phyloP scores from a whole-genome alignment of 306 rosid genomes.

The Spatholobus suberectus region DNA sequence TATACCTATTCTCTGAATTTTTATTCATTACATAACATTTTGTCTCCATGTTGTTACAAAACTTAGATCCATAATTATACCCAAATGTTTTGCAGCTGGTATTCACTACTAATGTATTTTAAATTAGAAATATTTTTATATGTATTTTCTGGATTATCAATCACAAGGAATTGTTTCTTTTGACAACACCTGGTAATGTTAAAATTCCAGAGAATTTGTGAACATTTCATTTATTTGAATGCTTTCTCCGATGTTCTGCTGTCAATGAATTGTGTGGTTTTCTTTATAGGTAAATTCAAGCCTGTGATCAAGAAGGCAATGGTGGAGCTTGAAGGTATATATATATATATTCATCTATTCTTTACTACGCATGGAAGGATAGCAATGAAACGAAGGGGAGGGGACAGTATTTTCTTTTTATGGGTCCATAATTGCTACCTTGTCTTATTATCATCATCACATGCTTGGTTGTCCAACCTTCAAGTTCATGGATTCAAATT shows the following conservation, averaged over 20 bases:
- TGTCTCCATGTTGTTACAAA: constrained; percentile 26
- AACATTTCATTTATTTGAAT: constrained; percentile 33
- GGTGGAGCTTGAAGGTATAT: constrained; percentile 98
- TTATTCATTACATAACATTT: constrained; percentile 5
- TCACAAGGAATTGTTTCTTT: not conserved
- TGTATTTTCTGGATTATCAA: constrained; percentile 9
- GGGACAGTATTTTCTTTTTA: not conserved
- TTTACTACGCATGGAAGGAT: constrained; percentile 20
- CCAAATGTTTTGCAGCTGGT: constrained; percentile 11
- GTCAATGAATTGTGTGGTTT: constrained; percentile 30
- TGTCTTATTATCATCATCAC: not conserved
- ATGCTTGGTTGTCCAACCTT: constrained; percentile 11
- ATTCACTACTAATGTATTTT: constrained; percentile 20
- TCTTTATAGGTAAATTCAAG: constrained; percentile 86
- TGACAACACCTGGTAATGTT: not conserved
- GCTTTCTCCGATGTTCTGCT: constrained; percentile 36
- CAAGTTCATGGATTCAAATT: constrained; percentile 15
- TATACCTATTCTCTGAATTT: not conserved
- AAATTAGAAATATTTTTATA: not conserved
- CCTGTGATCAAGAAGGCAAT: constrained; percentile 99
- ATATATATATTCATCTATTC: constrained; percentile 4
- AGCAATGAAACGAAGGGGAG: constrained; percentile 10
- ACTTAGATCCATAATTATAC: not conserved
- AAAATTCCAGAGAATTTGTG: not conserved
- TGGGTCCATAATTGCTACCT: not conserved